phyloP scores from a whole-genome alignment of 495 filamentous ascomycete genomes.

The Aspergillus bridgeri region DNA sequence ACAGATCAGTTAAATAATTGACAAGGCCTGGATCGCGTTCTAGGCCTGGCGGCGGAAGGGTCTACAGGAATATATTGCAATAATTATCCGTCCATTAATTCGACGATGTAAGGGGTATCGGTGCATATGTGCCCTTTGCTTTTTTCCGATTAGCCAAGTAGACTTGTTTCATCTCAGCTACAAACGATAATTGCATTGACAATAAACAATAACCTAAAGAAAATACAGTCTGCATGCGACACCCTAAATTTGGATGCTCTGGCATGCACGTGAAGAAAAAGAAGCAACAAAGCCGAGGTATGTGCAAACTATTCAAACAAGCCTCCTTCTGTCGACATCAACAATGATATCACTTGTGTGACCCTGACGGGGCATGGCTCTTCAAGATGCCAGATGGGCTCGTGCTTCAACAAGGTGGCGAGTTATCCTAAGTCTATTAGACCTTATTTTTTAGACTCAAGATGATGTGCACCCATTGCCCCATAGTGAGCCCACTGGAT shows the following conservation, averaged over 20 bases:
- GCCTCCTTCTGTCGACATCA: neutral
- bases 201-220: neutral
- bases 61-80: neutral
- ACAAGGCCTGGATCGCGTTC: neutral
- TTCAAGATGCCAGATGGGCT: neutral
- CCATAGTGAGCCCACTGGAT: neutral
- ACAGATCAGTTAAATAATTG: neutral
- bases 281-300: slow-evolving; percentile 4
- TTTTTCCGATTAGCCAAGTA: neutral
- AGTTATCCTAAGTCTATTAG: neutral
- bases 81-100: neutral
- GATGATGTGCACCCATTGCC: neutral
- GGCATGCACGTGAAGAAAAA: neutral
- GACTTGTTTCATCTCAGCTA: neutral
- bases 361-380: neutral
- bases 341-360: neutral
- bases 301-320: slow-evolving; percentile 1
- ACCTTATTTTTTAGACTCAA: neutral
- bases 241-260: neutral
- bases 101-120: neutral
- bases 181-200: neutral
- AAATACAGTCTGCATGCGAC: neutral
- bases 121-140: neutral
- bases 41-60: neutral
- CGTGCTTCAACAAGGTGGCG: neutral